Evolutionary conservation across 306 rosid genomes (phyloP).

Genomic region (Malus sylvestris): DNA sequence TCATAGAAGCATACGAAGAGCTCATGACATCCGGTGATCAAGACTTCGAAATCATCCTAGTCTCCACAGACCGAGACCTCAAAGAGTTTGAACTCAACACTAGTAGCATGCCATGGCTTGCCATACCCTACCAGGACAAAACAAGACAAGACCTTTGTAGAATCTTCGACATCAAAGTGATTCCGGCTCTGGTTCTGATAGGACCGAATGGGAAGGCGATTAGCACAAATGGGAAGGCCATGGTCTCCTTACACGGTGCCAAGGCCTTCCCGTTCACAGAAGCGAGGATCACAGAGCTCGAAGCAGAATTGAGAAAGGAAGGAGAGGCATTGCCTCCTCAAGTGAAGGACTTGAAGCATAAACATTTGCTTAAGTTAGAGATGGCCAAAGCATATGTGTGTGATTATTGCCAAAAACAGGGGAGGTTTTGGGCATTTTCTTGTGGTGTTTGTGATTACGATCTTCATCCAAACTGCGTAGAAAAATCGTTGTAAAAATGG

Average conservation of each 20-base stretch:
- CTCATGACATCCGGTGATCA: constrained; percentile 28
- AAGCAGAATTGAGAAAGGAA: constrained; percentile 59
- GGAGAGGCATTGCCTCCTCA: constrained; percentile 71
- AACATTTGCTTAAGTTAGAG: constrained; percentile 70
- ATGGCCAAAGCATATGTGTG: constrained; percentile 81
- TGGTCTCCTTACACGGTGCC: constrained; percentile 66
- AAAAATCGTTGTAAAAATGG: constrained; percentile 6
- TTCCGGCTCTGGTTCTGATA: constrained; percentile 66
- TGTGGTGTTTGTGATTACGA: constrained; percentile 87
- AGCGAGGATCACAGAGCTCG: constrained; percentile 48
- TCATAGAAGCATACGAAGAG: constrained; percentile 51
- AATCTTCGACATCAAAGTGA: constrained; percentile 59
- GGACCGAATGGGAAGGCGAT: constrained; percentile 66
- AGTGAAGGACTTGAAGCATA: constrained; percentile 77
- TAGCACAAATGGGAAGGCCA: constrained; percentile 46
- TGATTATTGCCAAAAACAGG: constrained; percentile 65
- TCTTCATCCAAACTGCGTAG: constrained; percentile 76
- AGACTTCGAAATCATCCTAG: constrained; percentile 52
- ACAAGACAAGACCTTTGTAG: constrained; percentile 68
- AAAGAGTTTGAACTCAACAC: constrained; percentile 53
- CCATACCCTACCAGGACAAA: constrained; percentile 62
- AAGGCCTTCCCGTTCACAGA: constrained; percentile 85
- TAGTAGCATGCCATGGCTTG: constrained; percentile 73
- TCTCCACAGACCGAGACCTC: constrained; percentile 76
- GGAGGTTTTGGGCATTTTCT: constrained; percentile 87